Conservation (phyloP, 176 grass and related monocot species). For the Puccinellia tenuiflora region DNA sequence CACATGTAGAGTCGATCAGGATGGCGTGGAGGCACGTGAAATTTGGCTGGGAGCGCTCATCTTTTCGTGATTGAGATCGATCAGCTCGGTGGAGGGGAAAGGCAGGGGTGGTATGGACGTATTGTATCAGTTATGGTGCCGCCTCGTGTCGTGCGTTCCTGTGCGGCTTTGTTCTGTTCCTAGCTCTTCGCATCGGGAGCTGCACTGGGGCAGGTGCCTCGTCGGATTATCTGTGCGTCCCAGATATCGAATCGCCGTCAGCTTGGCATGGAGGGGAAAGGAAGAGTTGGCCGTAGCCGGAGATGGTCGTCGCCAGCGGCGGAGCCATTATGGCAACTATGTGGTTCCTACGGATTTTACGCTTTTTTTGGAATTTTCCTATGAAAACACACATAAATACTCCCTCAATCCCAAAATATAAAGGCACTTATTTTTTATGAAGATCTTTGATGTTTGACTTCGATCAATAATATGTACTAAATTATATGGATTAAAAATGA, state of each 20-base stretch:
- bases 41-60: slow-evolving; percentile 2
- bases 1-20: background rate
- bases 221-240: too few relatives aligned
- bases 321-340: too few relatives aligned
- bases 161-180: background rate
- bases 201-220: background rate
- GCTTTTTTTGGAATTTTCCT: too few relatives aligned
- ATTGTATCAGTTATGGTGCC: background rate
- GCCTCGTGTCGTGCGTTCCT: background rate
- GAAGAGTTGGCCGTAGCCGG: too few relatives aligned
- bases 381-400: too few relatives aligned
- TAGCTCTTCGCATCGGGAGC: slow-evolving; percentile 16
- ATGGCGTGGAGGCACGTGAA: slow-evolving; percentile 18
- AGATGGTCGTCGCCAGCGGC: too few relatives aligned
- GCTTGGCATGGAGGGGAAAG: background rate
- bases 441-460: too few relatives aligned
- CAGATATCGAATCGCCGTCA: background rate
- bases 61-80: background rate
- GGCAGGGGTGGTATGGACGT: background rate
- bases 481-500: too few relatives aligned
- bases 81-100: background rate
- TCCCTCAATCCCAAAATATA: too few relatives aligned
- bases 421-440: too few relatives aligned
- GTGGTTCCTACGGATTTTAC: too few relatives aligned
- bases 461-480: too few relatives aligned